phyloP scores from a whole-genome alignment of 805 yeast species.

The Saturnispora zaruensis region DNA sequence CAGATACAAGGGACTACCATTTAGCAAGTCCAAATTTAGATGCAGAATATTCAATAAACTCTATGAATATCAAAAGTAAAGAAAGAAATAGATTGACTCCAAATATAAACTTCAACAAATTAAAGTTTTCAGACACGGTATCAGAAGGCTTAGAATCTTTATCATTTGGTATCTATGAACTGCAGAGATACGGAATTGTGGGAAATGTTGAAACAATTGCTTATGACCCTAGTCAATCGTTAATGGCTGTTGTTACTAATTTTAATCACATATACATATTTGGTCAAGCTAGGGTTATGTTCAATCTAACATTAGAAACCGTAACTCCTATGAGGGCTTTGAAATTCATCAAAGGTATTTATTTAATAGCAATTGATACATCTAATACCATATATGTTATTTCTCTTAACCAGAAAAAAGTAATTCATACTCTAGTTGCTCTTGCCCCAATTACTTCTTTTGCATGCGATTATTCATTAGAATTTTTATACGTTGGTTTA shows the following conservation, averaged over 20 bases:
- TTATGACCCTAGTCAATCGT: slow-evolving; percentile 81
- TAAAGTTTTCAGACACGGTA: slow-evolving; percentile 17
- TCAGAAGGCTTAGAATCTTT: slow-evolving; percentile 27
- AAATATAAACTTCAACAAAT: slow-evolving; percentile 11
- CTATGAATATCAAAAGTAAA: not conserved
- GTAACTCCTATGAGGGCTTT: slow-evolving; percentile 45
- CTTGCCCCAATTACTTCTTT: slow-evolving; percentile 61
- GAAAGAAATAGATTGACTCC: slow-evolving; percentile 4
- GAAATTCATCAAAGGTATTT: slow-evolving; percentile 70
- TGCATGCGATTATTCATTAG: slow-evolving; percentile 79
- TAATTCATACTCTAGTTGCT: slow-evolving; percentile 52
- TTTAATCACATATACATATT: slow-evolving; percentile 64
- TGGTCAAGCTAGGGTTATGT: slow-evolving; percentile 78
- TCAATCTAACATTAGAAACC: slow-evolving; percentile 46
- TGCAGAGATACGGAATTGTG: slow-evolving; percentile 44
- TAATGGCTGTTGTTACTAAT: slow-evolving; percentile 73
- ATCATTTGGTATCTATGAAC: slow-evolving; percentile 25
- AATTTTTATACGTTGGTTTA: slow-evolving; percentile 77
- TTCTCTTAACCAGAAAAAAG: slow-evolving; percentile 55
- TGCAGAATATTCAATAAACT: slow-evolving; percentile 1
- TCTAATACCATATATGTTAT: slow-evolving; percentile 56
- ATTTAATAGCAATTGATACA: slow-evolving; percentile 63
- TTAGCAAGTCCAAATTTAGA: slow-evolving; percentile 17
- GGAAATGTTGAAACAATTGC: slow-evolving; percentile 64
- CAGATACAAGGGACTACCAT: slow-evolving; percentile 14